Conservation (phyloP, 2,329 filamentous ascomycete species). For the Didymella lethalis region DNA sequence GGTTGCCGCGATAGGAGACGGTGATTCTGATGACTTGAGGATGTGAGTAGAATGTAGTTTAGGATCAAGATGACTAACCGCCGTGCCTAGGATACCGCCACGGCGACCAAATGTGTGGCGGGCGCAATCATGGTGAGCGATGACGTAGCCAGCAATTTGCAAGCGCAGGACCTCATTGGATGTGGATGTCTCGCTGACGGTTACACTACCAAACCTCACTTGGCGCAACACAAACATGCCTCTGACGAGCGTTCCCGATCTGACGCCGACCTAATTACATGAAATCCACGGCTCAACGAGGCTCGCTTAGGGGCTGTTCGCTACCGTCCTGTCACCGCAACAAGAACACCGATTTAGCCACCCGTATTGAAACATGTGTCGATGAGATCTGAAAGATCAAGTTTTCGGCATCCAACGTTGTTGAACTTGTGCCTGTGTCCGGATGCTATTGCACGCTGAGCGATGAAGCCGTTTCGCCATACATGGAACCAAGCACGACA, state of each 20-base stretch:
- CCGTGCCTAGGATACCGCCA: constrained; percentile 18
- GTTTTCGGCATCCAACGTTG: background rate
- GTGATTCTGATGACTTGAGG: background rate
- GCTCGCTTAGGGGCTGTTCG: background rate
- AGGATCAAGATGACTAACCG: constrained; percentile 19
- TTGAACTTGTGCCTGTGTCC: background rate
- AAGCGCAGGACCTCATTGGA: constrained; percentile 11
- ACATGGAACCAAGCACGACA: background rate
- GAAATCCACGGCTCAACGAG: background rate
- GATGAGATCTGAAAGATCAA: background rate
- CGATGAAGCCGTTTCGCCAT: background rate
- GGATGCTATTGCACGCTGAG: background rate
- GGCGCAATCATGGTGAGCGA: constrained; percentile 17
- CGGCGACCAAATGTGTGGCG: constrained; percentile 7
- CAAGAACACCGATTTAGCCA: background rate
- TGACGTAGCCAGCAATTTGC: constrained; percentile 26
- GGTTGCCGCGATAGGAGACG: background rate
- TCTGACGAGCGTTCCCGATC: background rate
- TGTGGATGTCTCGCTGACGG: background rate
- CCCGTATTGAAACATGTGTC: background rate
- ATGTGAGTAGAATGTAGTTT: background rate
- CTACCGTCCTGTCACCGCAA: background rate
- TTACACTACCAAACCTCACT: background rate
- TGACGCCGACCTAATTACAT: too few relatives aligned
- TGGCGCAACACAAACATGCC: background rate